Evolutionary conservation across 495 filamentous ascomycete species (phyloP), one percentile per base, ranked within the genome.

Genomic region (Xeromyces bisporus): DNA sequence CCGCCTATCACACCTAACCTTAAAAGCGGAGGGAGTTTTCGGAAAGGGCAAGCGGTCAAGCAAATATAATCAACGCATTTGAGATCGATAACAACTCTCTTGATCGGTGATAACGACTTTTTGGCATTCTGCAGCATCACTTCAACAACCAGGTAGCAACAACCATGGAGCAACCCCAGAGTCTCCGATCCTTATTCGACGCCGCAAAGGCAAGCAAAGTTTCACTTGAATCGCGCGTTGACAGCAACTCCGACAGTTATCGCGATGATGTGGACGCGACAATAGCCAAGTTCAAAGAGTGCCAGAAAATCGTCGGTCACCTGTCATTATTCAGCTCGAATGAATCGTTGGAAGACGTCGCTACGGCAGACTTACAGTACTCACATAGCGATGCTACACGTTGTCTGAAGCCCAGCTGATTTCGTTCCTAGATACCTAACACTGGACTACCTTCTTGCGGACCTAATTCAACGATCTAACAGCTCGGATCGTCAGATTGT

Each of bases 261-360:
- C 69, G 73, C 41, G 62, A 73, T 34, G 69, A 75, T 37, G 64
- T 94, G 33, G 58, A 58, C 33, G 51, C 66, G 20, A 69, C 79
- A 10, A 70, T 92, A 30, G 43, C 63, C 33, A 62, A 69, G 31
- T 80, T 93, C 53, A 64, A 81, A 39, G 64, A 80, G 48, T 84
- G 78, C 51, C 63, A 76, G 21, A 53, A 63, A 40, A 66, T 85
- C 23, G 70, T 80, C 38, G 56, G 69, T 36, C 60, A 70, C 26
- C 55, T 87, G 31, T 77, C 80, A 0, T 51, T 96, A 8, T 96
- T 94, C 65, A 89, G 82, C 44, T 66, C 75, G 6, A 96, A 97
- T 51, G 89, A 97, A 48, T 66, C 69, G 2, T 53, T 93, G 18
- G 91, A 96, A 33, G 89, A 97, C 60, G 58, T 96, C 17, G 63